A percentile compares a stretch with the other conserved stretches of the same genome.
These are phyloP conservation scores for Eucalyptus sp. DNA, from an alignment of 345 rosid genomes.

Conservation along the genomic window DNA sequence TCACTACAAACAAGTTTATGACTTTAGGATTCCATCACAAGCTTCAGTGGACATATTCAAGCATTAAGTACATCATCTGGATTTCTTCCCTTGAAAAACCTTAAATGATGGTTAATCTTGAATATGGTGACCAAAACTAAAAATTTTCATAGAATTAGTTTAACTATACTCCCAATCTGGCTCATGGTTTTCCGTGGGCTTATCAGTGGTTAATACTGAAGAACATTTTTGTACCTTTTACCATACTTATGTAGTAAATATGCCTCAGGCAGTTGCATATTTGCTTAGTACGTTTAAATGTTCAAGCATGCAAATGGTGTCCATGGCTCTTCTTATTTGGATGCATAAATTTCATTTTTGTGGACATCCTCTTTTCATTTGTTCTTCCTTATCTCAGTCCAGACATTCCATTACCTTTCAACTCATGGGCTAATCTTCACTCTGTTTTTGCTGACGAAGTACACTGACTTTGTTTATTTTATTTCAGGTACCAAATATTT, in stretches of 20 bases:
- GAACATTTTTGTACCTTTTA: neutral
- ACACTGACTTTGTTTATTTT: neutral
- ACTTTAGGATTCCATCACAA: neutral
- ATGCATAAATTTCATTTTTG: neutral
- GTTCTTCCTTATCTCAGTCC: neutral
- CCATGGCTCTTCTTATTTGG: neutral
- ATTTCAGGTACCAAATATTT: constrained; percentile 76
- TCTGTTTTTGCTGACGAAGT: neutral
- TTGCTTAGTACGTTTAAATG: neutral
- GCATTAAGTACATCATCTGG: neutral
- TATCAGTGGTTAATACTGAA: neutral
- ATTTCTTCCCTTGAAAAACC: neutral
- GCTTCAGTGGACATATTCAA: neutral
- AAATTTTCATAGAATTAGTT: neutral
- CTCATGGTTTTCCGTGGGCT: neutral
- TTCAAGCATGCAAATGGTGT: neutral
- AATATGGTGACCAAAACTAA: neutral
- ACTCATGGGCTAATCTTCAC: neutral
- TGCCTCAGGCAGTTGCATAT: neutral
- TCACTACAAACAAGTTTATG: neutral
- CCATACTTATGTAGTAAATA: neutral
- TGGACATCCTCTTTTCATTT: neutral
- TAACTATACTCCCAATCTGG: neutral
- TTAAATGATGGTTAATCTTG: neutral
- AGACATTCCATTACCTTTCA: neutral